These are phyloP conservation scores for Chytriomyces confervae DNA, from an alignment of 192 early-diverging fungal species.

Conservation along the genomic window DNA sequence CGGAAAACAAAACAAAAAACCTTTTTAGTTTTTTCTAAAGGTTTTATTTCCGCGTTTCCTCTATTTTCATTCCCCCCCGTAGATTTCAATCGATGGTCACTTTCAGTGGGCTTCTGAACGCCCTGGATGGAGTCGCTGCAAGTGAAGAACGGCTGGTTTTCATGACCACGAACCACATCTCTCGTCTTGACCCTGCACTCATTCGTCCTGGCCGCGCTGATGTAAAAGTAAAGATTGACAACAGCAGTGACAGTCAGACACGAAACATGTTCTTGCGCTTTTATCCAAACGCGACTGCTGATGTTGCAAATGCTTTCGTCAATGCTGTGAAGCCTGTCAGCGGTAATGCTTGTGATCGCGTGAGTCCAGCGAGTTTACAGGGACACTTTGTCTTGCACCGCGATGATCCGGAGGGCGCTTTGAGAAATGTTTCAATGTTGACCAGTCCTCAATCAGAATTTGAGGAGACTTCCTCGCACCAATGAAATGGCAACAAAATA, in stretches of 20 bases:
- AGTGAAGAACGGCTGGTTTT: constrained; percentile 79
- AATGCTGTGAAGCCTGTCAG: constrained; percentile 12
- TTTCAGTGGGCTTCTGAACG: constrained; percentile 73
- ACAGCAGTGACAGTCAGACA: constrained; percentile 64
- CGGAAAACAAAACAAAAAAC: constrained; percentile 26
- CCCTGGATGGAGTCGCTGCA: constrained; percentile 75
- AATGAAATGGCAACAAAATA: no score
- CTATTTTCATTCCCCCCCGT: background rate
- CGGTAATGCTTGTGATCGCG: background rate
- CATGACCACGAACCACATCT: constrained; percentile 82
- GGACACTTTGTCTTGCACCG: constrained; percentile 95
- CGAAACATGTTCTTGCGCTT: constrained; percentile 71
- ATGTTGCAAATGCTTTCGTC: constrained; percentile 77
- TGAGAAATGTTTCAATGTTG: constrained; percentile 49
- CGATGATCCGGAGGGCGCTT: constrained; percentile 72
- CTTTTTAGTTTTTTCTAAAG: no score
- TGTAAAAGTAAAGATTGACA: constrained; percentile 61
- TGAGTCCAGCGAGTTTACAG: constrained; percentile 89
- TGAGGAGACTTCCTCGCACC: no score
- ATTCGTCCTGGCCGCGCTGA: constrained; percentile 79
- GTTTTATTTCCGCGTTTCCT: background rate
- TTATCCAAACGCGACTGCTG: constrained; percentile 57
- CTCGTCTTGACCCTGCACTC: constrained; percentile 72
- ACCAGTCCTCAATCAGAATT: no score
- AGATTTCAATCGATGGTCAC: constrained; percentile 56